Conservation (phyloP, 2,329 filamentous ascomycete species). For the Pyrenochaeta sp. region DNA sequence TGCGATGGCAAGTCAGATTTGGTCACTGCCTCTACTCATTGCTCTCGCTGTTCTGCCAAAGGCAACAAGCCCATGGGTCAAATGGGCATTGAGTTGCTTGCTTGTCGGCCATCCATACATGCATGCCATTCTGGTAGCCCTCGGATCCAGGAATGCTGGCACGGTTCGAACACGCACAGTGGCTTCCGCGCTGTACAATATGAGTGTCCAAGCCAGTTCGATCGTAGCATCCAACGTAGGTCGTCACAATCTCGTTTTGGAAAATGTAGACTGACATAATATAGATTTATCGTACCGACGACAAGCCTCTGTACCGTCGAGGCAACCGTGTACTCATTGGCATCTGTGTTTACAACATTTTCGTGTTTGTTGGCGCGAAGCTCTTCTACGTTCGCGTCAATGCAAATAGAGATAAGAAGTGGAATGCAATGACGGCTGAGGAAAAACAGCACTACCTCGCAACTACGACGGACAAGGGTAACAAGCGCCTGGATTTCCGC, state of each 20-base stretch:
- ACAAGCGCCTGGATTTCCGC: slow-evolving; percentile 33
- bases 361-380: slow-evolving; percentile 39
- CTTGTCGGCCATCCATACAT: slow-evolving; percentile 32
- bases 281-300: slow-evolving; percentile 31
- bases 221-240: slow-evolving; percentile 30
- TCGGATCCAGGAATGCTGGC: slow-evolving; percentile 67
- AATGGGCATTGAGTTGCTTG: slow-evolving; percentile 3
- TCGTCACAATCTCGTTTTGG: not conserved
- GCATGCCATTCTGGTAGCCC: slow-evolving; percentile 62
- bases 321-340: slow-evolving; percentile 36
- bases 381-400: slow-evolving; percentile 44
- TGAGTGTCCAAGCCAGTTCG: slow-evolving; percentile 33
- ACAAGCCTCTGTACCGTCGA: slow-evolving; percentile 25
- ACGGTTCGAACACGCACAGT: slow-evolving; percentile 67
- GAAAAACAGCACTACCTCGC: slow-evolving; percentile 44
- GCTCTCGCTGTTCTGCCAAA: slow-evolving; percentile 46
- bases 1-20: slow-evolving; percentile 58
- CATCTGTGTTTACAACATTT: slow-evolving; percentile 39
- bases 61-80: slow-evolving; percentile 1
- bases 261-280: not conserved
- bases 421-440: slow-evolving; percentile 48
- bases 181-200: slow-evolving; percentile 48
- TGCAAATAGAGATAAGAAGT: slow-evolving; percentile 35
- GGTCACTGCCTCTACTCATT: slow-evolving; percentile 65
- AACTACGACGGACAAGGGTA: slow-evolving; percentile 46